phyloP scores from a whole-genome alignment of 192 early-diverging fungal species.

The Entomortierella beljakovae region DNA sequence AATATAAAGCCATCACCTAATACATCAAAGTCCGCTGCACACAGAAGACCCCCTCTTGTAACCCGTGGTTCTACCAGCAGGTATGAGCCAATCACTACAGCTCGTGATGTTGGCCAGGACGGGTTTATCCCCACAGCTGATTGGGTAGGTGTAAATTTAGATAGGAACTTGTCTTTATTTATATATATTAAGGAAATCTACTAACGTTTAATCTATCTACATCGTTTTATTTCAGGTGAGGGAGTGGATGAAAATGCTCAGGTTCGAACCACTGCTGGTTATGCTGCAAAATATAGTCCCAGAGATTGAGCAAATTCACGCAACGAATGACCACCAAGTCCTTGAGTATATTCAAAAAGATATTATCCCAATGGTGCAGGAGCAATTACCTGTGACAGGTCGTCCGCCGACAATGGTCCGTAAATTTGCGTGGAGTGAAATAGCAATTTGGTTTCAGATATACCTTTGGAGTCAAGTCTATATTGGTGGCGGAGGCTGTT shows the following conservation, averaged over 20 bases:
- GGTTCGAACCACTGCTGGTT: conserved; percentile 73
- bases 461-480: conserved; percentile 80
- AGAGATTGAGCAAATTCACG: conserved; percentile 73
- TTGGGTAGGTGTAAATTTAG: conserved; percentile 66
- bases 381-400: conserved; percentile 21
- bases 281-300: conserved; percentile 75
- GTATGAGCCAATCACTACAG: conserved; percentile 31
- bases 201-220: conserved; percentile 52
- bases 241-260: conserved; percentile 62
- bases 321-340: conserved; percentile 70
- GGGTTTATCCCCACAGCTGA: conserved; percentile 75
- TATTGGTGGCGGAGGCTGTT: conserved; percentile 59
- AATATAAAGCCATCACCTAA: background rate
- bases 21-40: background rate
- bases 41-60: conserved; percentile 10
- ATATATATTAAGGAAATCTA: conserved; percentile 13
- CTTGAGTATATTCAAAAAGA: conserved; percentile 64
- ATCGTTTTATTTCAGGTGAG: conserved; percentile 67
- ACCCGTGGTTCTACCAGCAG: conserved; percentile 2
- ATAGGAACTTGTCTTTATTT: conserved; percentile 52
- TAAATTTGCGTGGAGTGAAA: conserved; percentile 70
- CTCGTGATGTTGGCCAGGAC: conserved; percentile 57
- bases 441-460: conserved; percentile 78
- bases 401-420: conserved; percentile 63
- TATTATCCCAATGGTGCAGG: conserved; percentile 56